A percentile compares a stretch with the other conserved stretches of the same genome.
These are phyloP conservation scores for Fraxinus baroniana DNA, from an alignment of 305 asterid genomes.

Conservation along the genomic window DNA sequence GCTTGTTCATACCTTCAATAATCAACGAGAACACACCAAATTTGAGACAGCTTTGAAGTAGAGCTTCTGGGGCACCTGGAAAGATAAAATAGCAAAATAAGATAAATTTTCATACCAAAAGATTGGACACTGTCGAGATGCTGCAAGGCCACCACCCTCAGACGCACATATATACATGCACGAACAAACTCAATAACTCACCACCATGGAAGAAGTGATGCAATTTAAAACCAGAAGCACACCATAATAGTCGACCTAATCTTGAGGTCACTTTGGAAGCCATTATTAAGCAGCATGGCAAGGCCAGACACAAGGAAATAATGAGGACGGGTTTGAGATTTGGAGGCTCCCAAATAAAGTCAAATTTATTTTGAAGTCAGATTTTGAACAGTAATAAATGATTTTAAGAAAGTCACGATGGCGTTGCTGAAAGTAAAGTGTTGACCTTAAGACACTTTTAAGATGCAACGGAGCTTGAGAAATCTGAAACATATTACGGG, in stretches of 20 bases:
- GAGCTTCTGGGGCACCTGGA: constrained; percentile 91
- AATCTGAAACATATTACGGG: neutral
- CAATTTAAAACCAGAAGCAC: neutral
- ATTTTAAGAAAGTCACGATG: neutral
- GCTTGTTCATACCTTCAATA: constrained; percentile 82
- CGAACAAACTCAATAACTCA: neutral
- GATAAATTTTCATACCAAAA: neutral
- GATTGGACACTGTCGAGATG: neutral
- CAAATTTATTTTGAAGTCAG: neutral
- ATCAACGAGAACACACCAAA: constrained; percentile 91
- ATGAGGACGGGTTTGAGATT: neutral
- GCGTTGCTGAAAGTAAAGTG: neutral
- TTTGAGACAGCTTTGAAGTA: constrained; percentile 81
- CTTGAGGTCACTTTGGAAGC: neutral
- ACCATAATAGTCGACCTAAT: neutral
- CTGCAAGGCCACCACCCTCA: neutral
- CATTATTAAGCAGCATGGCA: neutral
- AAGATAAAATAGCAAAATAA: constrained; percentile 17
- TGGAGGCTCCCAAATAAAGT: neutral
- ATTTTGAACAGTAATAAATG: neutral
- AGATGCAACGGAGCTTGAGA: neutral
- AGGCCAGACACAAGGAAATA: neutral
- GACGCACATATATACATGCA: neutral
- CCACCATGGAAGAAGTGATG: neutral
- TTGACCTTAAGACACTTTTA: neutral